Conservation (phyloP, 805 yeast genomes). For the Pichia manshurica region DNA sequence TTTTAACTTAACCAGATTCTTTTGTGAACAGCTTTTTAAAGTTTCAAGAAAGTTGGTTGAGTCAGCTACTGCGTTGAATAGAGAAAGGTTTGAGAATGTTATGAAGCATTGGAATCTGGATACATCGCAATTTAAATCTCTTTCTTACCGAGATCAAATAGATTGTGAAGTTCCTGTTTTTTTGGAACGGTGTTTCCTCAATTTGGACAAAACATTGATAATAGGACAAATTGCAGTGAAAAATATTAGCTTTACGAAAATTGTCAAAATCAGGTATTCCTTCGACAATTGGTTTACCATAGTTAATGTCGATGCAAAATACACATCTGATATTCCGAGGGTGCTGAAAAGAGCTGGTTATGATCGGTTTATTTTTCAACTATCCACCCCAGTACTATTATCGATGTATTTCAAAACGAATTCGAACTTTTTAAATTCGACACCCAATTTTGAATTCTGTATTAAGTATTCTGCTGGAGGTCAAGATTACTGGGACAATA, state of each 20-base stretch:
- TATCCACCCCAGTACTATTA: slow-evolving; percentile 43
- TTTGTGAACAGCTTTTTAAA: slow-evolving; percentile 14
- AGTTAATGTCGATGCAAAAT: slow-evolving; percentile 60
- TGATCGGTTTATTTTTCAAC: slow-evolving; percentile 67
- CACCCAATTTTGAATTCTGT: slow-evolving; percentile 40
- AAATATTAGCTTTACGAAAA: slow-evolving; percentile 64
- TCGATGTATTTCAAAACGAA: slow-evolving; percentile 19
- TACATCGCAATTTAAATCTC: slow-evolving; percentile 36
- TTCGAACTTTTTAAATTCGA: slow-evolving; percentile 2
- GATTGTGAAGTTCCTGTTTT: slow-evolving; percentile 45
- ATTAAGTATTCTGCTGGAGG: slow-evolving; percentile 46
- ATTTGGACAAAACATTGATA: slow-evolving; percentile 51
- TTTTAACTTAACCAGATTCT: slow-evolving; percentile 7
- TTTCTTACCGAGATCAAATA: slow-evolving; percentile 40
- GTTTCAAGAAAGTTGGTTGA: slow-evolving; percentile 18
- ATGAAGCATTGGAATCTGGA: slow-evolving; percentile 41
- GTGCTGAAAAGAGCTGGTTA: slow-evolving; percentile 44
- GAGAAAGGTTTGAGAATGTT: slow-evolving; percentile 19
- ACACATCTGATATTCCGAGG: slow-evolving; percentile 49
- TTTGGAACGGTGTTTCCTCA: slow-evolving; percentile 57
- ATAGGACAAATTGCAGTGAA: slow-evolving; percentile 75
- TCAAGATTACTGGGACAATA: slow-evolving; percentile 75
- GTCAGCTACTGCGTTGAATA: slow-evolving; percentile 14
- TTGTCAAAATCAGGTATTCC: slow-evolving; percentile 66
- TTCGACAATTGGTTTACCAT: slow-evolving; percentile 75